Evolutionary conservation across 768 basidiomycete species (phyloP).

Genomic region (Naematelia encephala): DNA sequence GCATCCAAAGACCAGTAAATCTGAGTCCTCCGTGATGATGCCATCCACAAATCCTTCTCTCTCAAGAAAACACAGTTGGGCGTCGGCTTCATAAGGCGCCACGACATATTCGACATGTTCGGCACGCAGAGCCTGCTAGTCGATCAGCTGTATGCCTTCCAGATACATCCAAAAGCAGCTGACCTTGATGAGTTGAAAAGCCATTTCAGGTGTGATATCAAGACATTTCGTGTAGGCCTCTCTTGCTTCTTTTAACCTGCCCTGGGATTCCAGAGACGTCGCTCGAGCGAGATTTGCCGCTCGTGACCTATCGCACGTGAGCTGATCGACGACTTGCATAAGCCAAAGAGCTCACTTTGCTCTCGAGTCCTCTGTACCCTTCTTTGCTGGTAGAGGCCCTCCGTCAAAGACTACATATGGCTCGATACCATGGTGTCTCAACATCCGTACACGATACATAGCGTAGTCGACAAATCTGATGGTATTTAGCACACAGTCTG

Average conservation of each 20-base stretch:
- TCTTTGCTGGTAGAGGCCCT: constrained; percentile 90
- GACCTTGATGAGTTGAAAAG: constrained; percentile 94
- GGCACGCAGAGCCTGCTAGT: constrained; percentile 73
- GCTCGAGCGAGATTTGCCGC: constrained; percentile 74
- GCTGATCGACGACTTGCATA: not conserved
- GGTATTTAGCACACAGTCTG: not conserved
- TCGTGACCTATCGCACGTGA: constrained; percentile 51
- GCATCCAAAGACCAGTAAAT: constrained; percentile 96
- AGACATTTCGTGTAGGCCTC: constrained; percentile 86
- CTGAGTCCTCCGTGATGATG: constrained; percentile 96
- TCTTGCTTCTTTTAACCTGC: constrained; percentile 73
- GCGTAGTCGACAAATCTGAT: constrained; percentile 91
- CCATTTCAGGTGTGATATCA: constrained; percentile 96
- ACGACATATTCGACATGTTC: constrained; percentile 81
- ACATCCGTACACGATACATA: constrained; percentile 83
- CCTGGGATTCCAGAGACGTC: constrained; percentile 69
- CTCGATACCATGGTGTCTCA: constrained; percentile 76
- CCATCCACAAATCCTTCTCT: constrained; percentile 75
- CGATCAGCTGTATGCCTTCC: not conserved
- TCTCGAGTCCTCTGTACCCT: constrained; percentile 77
- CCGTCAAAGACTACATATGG: constrained; percentile 97
- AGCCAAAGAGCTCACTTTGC: constrained; percentile 53
- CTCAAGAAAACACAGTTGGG: constrained; percentile 91
- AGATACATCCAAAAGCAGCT: constrained; percentile 4
- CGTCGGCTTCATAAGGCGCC: constrained; percentile 97